Evolutionary conservation across 768 basidiomycete species (phyloP).

Genomic region (Pleurotus salmoneostramineus): DNA sequence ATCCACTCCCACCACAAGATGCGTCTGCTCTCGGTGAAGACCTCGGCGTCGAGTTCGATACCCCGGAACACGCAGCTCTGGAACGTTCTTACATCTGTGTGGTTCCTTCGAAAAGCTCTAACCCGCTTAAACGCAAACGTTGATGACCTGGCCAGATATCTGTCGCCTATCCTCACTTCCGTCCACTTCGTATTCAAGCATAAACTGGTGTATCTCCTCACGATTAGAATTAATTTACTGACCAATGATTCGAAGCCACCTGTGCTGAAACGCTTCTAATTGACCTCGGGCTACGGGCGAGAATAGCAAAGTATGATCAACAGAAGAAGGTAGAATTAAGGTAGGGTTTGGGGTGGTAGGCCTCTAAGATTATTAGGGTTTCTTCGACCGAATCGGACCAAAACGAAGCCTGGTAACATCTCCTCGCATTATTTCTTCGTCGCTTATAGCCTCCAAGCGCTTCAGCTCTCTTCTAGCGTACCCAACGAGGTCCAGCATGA

Average conservation of each 20-base stretch:
- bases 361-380: not conserved
- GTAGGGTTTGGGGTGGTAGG: not conserved
- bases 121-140: constrained; percentile 51
- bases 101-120: constrained; percentile 21
- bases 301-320: no score
- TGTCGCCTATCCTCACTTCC: not conserved
- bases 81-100: constrained; percentile 63
- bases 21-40: constrained; percentile 65
- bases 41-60: constrained; percentile 78
- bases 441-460: constrained; percentile 54
- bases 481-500: constrained; percentile 64
- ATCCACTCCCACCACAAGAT: constrained; percentile 64
- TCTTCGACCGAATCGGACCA: constrained; percentile 21
- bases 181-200: not conserved
- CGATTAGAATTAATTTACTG: not conserved
- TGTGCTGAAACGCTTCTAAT: no score
- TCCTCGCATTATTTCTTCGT: constrained; percentile 38
- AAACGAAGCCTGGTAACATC: constrained; percentile 35
- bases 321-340: not conserved
- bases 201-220: not conserved
- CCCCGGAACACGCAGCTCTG: constrained; percentile 61
- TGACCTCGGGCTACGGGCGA: no score
- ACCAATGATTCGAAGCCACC: no score
- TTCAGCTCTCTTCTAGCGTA: constrained; percentile 73
- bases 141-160: constrained; percentile 3